A percentile compares a stretch with the other conserved stretches of the same genome.
Evolutionary conservation across 148 eudicot genomes (phyloP).

Genomic region (Chenopodium formosanum): DNA sequence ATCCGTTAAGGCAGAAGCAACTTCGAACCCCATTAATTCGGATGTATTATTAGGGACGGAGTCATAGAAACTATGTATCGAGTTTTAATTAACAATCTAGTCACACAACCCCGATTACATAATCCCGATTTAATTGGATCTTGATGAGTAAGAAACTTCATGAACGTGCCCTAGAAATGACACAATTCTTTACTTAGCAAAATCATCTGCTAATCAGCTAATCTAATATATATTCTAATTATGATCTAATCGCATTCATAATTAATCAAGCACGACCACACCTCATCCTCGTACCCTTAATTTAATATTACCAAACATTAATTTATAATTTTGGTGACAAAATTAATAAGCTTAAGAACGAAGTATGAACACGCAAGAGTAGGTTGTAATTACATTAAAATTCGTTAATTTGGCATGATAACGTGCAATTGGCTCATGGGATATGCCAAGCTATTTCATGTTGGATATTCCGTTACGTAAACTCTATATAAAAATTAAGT

Average conservation of each 20-base stretch:
- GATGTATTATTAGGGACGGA: too few relatives aligned
- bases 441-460: conserved; percentile 13
- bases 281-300: not conserved
- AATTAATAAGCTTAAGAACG: not conserved
- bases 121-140: not conserved
- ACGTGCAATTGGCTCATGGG: not conserved
- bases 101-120: too few relatives aligned
- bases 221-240: not conserved
- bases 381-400: not conserved
- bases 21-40: too few relatives aligned
- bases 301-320: too few relatives aligned
- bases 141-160: not conserved
- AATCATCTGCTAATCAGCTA: not conserved
- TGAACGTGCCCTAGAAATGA: conserved; percentile 3
- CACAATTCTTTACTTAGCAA: not conserved
- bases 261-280: not conserved
- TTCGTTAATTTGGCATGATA: not conserved
- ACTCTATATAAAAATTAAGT: not conserved
- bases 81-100: too few relatives aligned
- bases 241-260: not conserved
- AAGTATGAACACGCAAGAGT: conserved; percentile 6
- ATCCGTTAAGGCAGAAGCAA: too few relatives aligned
- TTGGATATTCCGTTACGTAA: conserved; percentile 26
- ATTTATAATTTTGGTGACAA: not conserved
- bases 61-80: too few relatives aligned